Evolutionary conservation across 164 flowering plant genomes (phyloP), one percentile per base, ranked within the genome.

Genomic region (Saururus chinensis): DNA sequence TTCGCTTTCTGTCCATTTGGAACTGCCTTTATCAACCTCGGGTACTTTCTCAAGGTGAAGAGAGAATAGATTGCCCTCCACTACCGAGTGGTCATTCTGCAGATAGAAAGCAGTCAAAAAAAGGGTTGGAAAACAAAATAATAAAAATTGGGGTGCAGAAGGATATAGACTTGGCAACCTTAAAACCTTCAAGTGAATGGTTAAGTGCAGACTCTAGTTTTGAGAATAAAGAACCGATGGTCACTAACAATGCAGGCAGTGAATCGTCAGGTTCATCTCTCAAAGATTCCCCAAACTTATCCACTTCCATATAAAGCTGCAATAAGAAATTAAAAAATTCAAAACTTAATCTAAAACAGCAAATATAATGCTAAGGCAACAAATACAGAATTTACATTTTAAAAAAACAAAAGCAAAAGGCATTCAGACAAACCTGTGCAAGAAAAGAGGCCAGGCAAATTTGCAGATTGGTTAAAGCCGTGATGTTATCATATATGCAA

Each of bases 1-100:
- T 72, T 84, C 92, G 75, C 81, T 73, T 55, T 83, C 91, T 45
- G 87, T 84, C 91, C 88, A 84, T 71, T 82, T 84, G 54, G 95
- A 85, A 13, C 80, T 84, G 63, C 79, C 92, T 63, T 75, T 76
- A 64, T 76, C 79, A 66, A 81, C 74, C 72, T 81, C 87, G 6
- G 95, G 89, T 65, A 90, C 65, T 76, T 80, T 82, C 66, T 84
- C 84, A 76, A 91, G 85, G 40, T 69, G 62, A 37, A 83, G 76
- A 24, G 81, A 73, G 56, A 65, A 51, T 68, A 84, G 69, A 65
- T 70, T 69, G 65, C 73, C 77, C 49, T 69, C 84, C 61, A 82
- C 87, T 66, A 67, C 67, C 59, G 82, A 76, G 66, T 80, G 80
- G 71, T 78, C 77, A 59, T 59, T 70, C 99, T 90, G 92, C 81